A percentile compares a stretch with the other conserved stretches of the same genome.
These are phyloP conservation scores for Candida incommunis DNA, from an alignment of 805 yeast genomes.

Conservation along the genomic window DNA sequence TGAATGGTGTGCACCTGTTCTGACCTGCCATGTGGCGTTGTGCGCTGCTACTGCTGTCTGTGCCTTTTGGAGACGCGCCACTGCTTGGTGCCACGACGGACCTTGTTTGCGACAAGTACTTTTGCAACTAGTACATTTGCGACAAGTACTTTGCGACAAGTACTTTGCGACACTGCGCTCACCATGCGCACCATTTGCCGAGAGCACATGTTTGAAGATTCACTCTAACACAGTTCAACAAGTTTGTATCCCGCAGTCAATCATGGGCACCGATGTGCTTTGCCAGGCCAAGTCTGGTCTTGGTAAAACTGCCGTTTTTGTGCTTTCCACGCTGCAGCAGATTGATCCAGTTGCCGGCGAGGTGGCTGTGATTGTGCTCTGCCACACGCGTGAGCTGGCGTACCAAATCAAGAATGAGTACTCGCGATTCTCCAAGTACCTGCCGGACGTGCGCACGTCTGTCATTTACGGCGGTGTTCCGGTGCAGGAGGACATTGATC, in stretches of 20 bases:
- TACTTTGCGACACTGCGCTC: too few species aligned
- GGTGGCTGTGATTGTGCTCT: slow-evolving; percentile 82
- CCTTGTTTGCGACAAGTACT: too few species aligned
- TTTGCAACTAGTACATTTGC: too few species aligned
- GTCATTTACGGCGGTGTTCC: slow-evolving; percentile 96
- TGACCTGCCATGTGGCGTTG: too few species aligned
- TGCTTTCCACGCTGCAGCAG: slow-evolving; percentile 89
- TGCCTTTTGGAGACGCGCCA: too few species aligned
- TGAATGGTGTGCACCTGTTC: too few species aligned
- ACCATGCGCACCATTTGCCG: too few species aligned
- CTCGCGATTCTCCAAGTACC: slow-evolving; percentile 92
- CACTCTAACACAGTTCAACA: slow-evolving; percentile 60
- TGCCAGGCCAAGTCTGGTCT: slow-evolving; percentile 99
- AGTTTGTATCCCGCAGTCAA: slow-evolving; percentile 95
- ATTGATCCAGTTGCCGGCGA: slow-evolving; percentile 96
- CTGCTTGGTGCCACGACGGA: too few species aligned
- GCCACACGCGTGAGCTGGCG: slow-evolving; percentile 98
- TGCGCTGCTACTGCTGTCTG: too few species aligned
- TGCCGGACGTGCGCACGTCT: slow-evolving; percentile 95
- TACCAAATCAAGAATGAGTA: slow-evolving; percentile 96
- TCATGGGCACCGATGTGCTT: slow-evolving; percentile 91
- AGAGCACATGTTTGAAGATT: too few species aligned
- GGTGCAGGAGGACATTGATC: slow-evolving; percentile 70
- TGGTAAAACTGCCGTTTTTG: slow-evolving; percentile 98
- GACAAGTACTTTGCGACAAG: too few species aligned